These are phyloP conservation scores for Cryphonectria nitschkei DNA, from an alignment of 2,329 filamentous ascomycete genomes.

Conservation along the genomic window DNA sequence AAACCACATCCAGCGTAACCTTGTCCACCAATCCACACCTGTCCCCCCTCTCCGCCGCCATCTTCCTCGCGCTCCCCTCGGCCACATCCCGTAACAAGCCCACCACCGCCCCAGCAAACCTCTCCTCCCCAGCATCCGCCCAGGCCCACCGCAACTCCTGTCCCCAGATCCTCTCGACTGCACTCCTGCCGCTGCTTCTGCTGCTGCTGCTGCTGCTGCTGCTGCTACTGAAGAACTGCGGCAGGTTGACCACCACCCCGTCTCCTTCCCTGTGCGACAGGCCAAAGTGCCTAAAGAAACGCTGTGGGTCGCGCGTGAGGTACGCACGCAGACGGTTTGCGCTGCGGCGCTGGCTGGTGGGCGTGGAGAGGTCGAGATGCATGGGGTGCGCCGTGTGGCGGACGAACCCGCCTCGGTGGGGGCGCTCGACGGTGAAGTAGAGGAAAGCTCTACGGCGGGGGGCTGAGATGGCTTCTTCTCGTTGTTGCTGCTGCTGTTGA, in stretches of 20 bases:
- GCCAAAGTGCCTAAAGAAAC: neutral
- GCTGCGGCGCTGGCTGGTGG: neutral
- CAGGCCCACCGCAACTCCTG: neutral
- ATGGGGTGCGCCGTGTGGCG: neutral
- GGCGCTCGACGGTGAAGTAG: conserved; percentile 6
- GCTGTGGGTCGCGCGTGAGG: neutral
- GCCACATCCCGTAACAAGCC: neutral
- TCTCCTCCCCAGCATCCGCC: neutral
- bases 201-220: neutral
- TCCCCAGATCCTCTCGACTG: neutral
- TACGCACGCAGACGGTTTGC: neutral
- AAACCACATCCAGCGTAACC: conserved; percentile 9
- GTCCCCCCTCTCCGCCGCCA: neutral
- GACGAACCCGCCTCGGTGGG: conserved; percentile 5
- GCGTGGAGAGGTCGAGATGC: neutral
- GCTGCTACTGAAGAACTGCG: conserved; percentile 1
- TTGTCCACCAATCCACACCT: neutral
- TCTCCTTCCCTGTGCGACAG: neutral
- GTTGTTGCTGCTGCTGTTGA: neutral
- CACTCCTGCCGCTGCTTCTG: neutral
- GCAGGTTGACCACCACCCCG: neutral
- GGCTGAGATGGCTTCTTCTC: neutral
- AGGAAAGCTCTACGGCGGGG: conserved; percentile 1
- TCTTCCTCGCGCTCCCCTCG: neutral
- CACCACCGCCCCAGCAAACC: conserved; percentile 1